These are phyloP conservation scores for Trichoderma polysporum DNA, from an alignment of 2,329 filamentous ascomycete genomes.

Conservation along the genomic window DNA sequence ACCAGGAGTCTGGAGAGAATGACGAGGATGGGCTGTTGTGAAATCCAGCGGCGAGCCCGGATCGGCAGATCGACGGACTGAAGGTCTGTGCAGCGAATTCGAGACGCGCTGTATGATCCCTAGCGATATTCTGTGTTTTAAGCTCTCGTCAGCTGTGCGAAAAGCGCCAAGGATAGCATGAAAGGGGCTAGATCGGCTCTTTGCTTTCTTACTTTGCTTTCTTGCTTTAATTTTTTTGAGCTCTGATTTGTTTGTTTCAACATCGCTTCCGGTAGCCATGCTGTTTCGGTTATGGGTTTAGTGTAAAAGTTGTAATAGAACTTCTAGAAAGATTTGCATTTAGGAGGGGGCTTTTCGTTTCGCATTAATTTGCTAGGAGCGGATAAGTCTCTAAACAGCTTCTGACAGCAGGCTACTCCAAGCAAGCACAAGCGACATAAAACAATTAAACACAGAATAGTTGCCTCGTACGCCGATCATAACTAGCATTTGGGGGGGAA, in stretches of 20 bases:
- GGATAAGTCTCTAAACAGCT: not conserved
- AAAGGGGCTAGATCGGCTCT: conserved; percentile 5
- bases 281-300: not conserved
- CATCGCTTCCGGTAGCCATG: not conserved
- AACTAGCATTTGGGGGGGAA: not conserved
- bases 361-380: not conserved
- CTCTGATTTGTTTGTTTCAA: not conserved
- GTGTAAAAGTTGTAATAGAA: not conserved
- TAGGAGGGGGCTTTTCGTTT: not conserved
- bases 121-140: not conserved
- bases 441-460: not conserved
- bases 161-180: not conserved
- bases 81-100: not conserved
- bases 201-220: not conserved
- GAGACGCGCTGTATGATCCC: not conserved
- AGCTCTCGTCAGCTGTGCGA: not conserved
- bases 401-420: not conserved
- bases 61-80: conserved; percentile 3
- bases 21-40: not conserved
- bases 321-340: conserved; percentile 7
- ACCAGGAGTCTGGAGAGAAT: not conserved
- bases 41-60: not conserved
- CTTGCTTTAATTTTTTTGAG: not conserved
- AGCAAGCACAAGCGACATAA: not conserved
- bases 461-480: not conserved